Evolutionary conservation across 2,329 filamentous ascomycete genomes (phyloP), one percentile per base, ranked within the genome.

Genomic region (Zymoseptoria crescenta): DNA sequence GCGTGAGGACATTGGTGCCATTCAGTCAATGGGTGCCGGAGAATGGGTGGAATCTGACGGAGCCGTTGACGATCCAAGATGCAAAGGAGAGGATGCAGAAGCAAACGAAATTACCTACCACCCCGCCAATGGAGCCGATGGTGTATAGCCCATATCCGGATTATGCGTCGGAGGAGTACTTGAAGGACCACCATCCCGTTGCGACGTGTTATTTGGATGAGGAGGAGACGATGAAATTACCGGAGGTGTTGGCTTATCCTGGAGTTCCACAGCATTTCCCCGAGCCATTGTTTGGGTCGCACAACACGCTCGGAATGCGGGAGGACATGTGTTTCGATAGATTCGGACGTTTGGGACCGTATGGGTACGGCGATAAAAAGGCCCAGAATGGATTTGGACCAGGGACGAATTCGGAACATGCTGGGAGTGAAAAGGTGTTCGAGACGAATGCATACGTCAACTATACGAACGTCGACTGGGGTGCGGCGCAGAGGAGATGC

Each of bases 161-260:
- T 58, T 79, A 72, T 64, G 64, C 69, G 19, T 75, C 75, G 5
- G 65, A 67, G 58, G 72, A 74, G 55, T 80, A 79, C 68, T 75
- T 76, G 51, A 74, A 75, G 60, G 74, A 78, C 49, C 77, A 83
- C 64, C 75, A 81, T 56, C 74, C 77, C 19, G 81, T 86, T 13
- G 76, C 82, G 62, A 76, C 78, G 7, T 90, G 87, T 74, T 88
- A 81, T 65, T 75, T 89, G 30, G 86, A 89, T 66, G 75, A 77
- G 20, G 79, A 81, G 13, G 79, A 83, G 50, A 83, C 76, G 29
- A 71, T 86, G 2, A 67, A 74, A 0, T 79, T 80, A 0, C 87
- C 87, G 0, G 81, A 86, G 62, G 73, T 88, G 27, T 88, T 83
- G 68, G 86, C 84, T 1, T 90, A 88, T 65, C 76, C 80, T 1